Base-by-base conservation (phyloP, 148 eudicot species). In the Amaranthus palmeri region DNA sequence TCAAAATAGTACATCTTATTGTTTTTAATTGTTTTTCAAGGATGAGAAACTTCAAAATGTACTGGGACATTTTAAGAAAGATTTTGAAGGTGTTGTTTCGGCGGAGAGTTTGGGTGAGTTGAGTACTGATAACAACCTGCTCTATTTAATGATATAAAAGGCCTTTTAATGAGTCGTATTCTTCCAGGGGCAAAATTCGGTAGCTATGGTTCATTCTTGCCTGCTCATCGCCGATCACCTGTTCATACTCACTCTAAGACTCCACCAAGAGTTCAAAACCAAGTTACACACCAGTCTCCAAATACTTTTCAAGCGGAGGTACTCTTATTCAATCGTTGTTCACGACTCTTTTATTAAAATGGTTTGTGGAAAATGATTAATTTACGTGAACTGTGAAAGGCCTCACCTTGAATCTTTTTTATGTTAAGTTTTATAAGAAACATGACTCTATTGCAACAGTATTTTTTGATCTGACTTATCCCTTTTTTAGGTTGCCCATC, bases 71-170 rank as follows among this genome's bases (percentile, higher is more conserved):
- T 89, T 89, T 72, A 88, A 86, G 82, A 95, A 91, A 76, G 98
- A 95, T 76, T 95, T 95, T 83, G 98, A 95, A 88, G 98, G 97
- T 65, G 92, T 88, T 67, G 91, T 89, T 74, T 91, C 96, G 44
- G 91, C 97, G 54, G 98, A 95, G 78, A 95, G 87, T 81, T 83
- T 95, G 86, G 98, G 98, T 95, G 86, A 85, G 96, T 80, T 45
- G 65, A 77, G 47, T 69, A 18, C 8, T 25, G 44, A 17, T 57
- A 41, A 64, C 55, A 62, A 71, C 61, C 77, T 72, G 46, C 48
- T n/a, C 13, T 53, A 54, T 54, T 15, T 74, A 61, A 53, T 73
- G 54, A 15, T 56, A 63, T 63, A 56, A 54, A 49, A 53, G 57
- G 62, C 72, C 73, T 13, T 69, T 43, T 59, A 15, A 47, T 72